Percentiles rank a stretch among this genome's conserved stretches.
phyloP scores from a whole-genome alignment of 2,329 filamentous ascomycete genomes.

The Epichloe sp. region DNA sequence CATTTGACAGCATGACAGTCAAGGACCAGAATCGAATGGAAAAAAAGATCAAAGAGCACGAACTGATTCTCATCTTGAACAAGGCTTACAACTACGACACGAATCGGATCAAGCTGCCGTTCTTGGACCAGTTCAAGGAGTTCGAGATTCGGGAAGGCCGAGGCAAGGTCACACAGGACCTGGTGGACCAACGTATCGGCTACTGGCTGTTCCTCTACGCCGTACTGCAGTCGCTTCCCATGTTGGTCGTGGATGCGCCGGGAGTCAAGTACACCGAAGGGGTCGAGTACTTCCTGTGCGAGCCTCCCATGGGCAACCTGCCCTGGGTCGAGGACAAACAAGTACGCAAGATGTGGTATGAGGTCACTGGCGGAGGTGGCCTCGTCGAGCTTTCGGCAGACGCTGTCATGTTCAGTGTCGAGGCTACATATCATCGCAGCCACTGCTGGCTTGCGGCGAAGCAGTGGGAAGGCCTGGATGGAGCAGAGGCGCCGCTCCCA shows the following conservation, averaged over 20 bases:
- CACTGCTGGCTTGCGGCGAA: slow-evolving; percentile 43
- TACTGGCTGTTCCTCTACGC: slow-evolving; percentile 76
- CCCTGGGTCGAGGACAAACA: slow-evolving; percentile 59
- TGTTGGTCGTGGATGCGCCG: slow-evolving; percentile 65
- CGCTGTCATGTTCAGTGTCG: slow-evolving; percentile 46
- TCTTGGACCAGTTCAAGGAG: slow-evolving; percentile 55
- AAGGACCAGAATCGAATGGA: slow-evolving; percentile 66
- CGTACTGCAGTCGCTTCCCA: slow-evolving; percentile 62
- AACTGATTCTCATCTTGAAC: slow-evolving; percentile 64
- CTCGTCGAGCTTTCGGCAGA: slow-evolving; percentile 47
- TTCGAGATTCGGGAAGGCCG: slow-evolving; percentile 58
- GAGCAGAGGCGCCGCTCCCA: slow-evolving; percentile 13
- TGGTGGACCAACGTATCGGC: slow-evolving; percentile 58
- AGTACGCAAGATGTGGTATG: slow-evolving; percentile 60
- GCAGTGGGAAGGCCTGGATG: slow-evolving; percentile 30
- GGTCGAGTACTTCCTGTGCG: slow-evolving; percentile 72
- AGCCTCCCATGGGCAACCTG: slow-evolving; percentile 56
- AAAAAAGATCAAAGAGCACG: slow-evolving; percentile 62
- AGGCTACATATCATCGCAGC: slow-evolving; percentile 45
- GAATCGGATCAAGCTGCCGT: slow-evolving; percentile 42
- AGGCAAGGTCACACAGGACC: slow-evolving; percentile 50
- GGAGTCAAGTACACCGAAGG: slow-evolving; percentile 54
- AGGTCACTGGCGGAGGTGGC: slow-evolving; percentile 51
- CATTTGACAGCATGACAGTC: slow-evolving; percentile 48
- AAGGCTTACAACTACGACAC: slow-evolving; percentile 71